Conservation (phyloP, 2,329 filamentous ascomycete species). For the Penicillium sp. region DNA sequence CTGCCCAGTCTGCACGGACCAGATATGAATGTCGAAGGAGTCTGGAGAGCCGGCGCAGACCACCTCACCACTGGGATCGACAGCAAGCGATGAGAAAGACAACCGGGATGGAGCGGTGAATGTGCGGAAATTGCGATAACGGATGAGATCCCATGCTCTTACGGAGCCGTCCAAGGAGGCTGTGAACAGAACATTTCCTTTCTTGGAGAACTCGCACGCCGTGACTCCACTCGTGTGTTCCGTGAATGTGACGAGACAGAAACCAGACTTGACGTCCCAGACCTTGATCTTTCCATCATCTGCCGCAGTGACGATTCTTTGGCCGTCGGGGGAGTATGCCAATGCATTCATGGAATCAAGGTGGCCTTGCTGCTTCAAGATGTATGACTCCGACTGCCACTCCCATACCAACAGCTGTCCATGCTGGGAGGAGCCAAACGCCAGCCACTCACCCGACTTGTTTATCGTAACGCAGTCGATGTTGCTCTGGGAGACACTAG, state of each 20-base stretch:
- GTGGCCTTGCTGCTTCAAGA: constrained; percentile 94
- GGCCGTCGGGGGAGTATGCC: constrained; percentile 85
- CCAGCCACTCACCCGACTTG: constrained; percentile 88
- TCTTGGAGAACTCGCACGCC: constrained; percentile 83
- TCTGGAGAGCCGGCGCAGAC: constrained; percentile 91
- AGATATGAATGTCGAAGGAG: constrained; percentile 94
- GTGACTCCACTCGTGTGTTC: constrained; percentile 93
- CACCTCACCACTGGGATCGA: constrained; percentile 91
- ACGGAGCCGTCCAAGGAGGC: constrained; percentile 89
- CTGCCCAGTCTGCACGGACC: constrained; percentile 96
- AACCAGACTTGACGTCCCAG: constrained; percentile 92
- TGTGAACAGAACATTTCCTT: constrained; percentile 91
- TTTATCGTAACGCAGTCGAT: constrained; percentile 95
- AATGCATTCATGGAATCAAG: constrained; percentile 92
- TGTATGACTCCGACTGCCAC: constrained; percentile 98
- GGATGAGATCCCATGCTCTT: constrained; percentile 87
- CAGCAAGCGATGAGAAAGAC: constrained; percentile 86
- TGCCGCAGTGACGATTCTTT: constrained; percentile 82
- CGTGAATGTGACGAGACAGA: constrained; percentile 95
- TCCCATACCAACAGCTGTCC: constrained; percentile 98
- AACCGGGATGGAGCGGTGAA: constrained; percentile 88
- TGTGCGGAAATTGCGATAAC: constrained; percentile 93
- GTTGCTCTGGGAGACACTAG: constrained; percentile 87
- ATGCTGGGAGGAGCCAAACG: constrained; percentile 87
- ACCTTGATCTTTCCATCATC: constrained; percentile 98